Evolutionary conservation across 2,329 filamentous ascomycete species (phyloP).

Genomic region (Fusarium sp.): DNA sequence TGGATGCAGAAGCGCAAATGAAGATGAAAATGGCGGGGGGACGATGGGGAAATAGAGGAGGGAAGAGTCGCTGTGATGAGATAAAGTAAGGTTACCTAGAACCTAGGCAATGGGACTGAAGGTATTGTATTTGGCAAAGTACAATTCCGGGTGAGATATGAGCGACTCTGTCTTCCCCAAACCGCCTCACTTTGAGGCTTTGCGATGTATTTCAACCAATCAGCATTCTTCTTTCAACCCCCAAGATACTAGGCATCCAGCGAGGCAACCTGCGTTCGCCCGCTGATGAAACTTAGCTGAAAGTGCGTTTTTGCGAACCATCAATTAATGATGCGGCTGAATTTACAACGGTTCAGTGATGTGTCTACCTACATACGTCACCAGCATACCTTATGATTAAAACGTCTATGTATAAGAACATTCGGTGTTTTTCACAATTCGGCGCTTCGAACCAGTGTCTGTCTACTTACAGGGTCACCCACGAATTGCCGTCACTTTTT

Average conservation of each 20-base stretch:
- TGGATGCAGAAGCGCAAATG: constrained; percentile 1
- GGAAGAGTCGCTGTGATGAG: constrained; percentile 10
- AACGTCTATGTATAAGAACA: background rate
- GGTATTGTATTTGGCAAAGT: background rate
- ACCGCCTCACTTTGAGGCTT: constrained; percentile 33
- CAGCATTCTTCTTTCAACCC: constrained; percentile 27
- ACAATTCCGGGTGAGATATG: constrained; percentile 1
- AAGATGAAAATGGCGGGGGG: constrained; percentile 7
- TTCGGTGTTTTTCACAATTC: background rate
- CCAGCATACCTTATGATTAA: background rate
- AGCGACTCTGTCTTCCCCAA: constrained; percentile 5
- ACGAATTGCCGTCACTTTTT: background rate
- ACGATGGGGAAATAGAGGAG: constrained; percentile 3
- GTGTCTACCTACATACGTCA: background rate
- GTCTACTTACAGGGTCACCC: background rate
- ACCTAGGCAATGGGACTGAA: background rate
- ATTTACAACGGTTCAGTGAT: background rate
- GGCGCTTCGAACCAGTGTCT: background rate
- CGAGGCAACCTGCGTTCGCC: constrained; percentile 30
- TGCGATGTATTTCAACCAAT: constrained; percentile 17
- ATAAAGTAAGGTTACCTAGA: background rate
- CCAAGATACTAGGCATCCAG: constrained; percentile 23
- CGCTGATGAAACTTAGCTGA: background rate
- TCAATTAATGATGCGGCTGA: constrained; percentile 21
- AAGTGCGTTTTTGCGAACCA: constrained; percentile 25